phyloP scores from a whole-genome alignment of 345 rosid species.

The Lepidium sativum region DNA sequence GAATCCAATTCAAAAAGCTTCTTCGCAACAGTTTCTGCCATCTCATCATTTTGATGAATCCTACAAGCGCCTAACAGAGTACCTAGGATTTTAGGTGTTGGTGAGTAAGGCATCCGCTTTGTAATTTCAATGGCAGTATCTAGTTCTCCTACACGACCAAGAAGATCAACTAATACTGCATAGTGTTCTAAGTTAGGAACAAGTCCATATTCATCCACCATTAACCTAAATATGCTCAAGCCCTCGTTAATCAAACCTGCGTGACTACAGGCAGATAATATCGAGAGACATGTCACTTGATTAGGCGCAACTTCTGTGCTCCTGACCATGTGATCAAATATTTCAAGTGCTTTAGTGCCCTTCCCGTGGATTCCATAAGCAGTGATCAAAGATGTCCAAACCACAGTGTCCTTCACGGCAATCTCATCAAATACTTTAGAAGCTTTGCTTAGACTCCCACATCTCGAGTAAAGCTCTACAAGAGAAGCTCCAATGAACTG shows the following conservation, averaged over 20 bases:
- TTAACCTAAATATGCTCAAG: slow-evolving; percentile 33
- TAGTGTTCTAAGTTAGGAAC: slow-evolving; percentile 41
- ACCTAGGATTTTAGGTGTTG: slow-evolving; percentile 41
- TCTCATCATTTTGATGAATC: slow-evolving; percentile 42
- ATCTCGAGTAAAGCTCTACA: slow-evolving; percentile 50
- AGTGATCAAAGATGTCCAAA: slow-evolving; percentile 54
- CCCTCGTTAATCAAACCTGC: slow-evolving; percentile 45
- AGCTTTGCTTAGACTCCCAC: slow-evolving; percentile 39
- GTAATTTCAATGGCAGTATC: slow-evolving; percentile 35
- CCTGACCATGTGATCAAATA: slow-evolving; percentile 33
- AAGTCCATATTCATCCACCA: slow-evolving; percentile 30
- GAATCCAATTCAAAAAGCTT: slow-evolving; percentile 39
- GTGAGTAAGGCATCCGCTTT: slow-evolving; percentile 33
- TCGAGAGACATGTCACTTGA: slow-evolving; percentile 40
- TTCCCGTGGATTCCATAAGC: slow-evolving; percentile 48
- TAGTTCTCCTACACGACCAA: slow-evolving; percentile 45
- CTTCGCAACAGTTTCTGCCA: slow-evolving; percentile 41
- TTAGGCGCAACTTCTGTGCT: slow-evolving; percentile 36
- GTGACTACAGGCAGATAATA: slow-evolving; percentile 58
- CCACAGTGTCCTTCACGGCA: slow-evolving; percentile 38
- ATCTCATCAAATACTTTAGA: slow-evolving; percentile 33
- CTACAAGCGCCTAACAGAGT: slow-evolving; percentile 56
- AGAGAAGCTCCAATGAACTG: slow-evolving; percentile 39
- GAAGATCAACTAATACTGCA: slow-evolving; percentile 55
- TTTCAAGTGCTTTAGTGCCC: slow-evolving; percentile 33